Percentiles rank a stretch among this genome's conserved stretches.
Conservation (phyloP, 208 protist genomes). For the Acanthamoeba rhysodes region DNA sequence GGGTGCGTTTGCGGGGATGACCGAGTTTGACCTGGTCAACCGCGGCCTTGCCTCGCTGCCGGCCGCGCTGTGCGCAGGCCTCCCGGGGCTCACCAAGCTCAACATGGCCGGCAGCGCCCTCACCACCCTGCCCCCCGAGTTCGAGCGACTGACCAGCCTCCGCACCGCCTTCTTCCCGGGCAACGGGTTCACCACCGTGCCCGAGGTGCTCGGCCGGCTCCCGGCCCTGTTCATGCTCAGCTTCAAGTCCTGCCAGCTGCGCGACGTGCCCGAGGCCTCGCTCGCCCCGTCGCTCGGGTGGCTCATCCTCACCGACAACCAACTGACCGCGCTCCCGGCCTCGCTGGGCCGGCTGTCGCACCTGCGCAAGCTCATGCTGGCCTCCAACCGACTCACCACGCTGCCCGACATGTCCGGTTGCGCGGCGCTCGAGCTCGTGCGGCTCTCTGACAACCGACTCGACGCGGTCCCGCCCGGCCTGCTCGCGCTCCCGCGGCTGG, state of each 20-base stretch:
- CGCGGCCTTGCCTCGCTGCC: neutral
- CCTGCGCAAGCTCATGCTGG: conserved; percentile 49
- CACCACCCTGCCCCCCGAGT: neutral
- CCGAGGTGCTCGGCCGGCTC: neutral
- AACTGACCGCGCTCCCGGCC: neutral
- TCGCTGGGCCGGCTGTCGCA: conserved; percentile 29
- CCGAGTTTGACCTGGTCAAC: neutral
- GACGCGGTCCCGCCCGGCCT: neutral
- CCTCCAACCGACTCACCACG: neutral
- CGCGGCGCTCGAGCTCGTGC: neutral
- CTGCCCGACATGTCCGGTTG: conserved; percentile 47
- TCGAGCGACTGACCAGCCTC: neutral
- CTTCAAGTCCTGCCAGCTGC: conserved; percentile 27
- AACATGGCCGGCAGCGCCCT: conserved; percentile 8
- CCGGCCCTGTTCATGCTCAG: conserved; percentile 34
- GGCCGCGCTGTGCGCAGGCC: neutral
- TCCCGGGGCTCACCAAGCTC: conserved; percentile 7
- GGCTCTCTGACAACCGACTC: conserved; percentile 5
- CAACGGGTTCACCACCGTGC: neutral
- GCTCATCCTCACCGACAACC: conserved; percentile 65
- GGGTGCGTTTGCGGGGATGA: neutral
- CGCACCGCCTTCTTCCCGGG: conserved; percentile 27
- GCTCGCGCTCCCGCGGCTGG: neutral
- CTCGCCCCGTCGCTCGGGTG: neutral
- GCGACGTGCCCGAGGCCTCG: neutral